These are phyloP conservation scores for Camellia oleifera DNA, from an alignment of 179 eudicot genomes.

Conservation along the genomic window DNA sequence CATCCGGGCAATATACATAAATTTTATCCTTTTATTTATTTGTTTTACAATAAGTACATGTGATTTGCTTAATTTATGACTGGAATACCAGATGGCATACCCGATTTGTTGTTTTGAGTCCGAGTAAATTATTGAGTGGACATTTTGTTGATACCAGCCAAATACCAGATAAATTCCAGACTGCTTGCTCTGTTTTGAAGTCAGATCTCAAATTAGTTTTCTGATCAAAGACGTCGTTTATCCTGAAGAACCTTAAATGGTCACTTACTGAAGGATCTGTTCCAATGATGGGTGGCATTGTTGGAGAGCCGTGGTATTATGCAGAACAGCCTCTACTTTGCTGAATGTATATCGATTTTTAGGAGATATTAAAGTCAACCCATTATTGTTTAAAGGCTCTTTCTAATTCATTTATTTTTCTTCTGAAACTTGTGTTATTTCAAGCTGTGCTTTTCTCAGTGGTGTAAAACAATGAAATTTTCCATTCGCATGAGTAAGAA, in stretches of 20 bases:
- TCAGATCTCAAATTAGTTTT: background rate
- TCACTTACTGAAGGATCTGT: background rate
- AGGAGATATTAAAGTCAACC: no score
- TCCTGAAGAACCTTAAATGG: background rate
- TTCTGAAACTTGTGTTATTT: background rate
- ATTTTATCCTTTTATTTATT: background rate
- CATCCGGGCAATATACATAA: constrained; percentile 5
- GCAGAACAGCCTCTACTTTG: no score
- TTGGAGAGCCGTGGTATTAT: no score
- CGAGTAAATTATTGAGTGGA: constrained; percentile 8
- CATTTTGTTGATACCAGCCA: background rate
- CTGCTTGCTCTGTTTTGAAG: background rate
- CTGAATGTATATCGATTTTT: no score
- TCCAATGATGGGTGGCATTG: background rate
- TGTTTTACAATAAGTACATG: no score
- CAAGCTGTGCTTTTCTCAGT: background rate
- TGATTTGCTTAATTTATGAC: no score
- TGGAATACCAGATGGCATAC: background rate
- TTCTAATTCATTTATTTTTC: background rate
- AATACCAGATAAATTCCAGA: background rate
- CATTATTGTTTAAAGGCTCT: background rate
- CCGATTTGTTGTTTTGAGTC: background rate
- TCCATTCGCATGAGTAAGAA: background rate
- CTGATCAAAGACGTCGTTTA: background rate
- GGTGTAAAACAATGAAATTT: background rate